Conservation (phyloP, 78 protist species). For the Dictyostelium firmibasis region DNA sequence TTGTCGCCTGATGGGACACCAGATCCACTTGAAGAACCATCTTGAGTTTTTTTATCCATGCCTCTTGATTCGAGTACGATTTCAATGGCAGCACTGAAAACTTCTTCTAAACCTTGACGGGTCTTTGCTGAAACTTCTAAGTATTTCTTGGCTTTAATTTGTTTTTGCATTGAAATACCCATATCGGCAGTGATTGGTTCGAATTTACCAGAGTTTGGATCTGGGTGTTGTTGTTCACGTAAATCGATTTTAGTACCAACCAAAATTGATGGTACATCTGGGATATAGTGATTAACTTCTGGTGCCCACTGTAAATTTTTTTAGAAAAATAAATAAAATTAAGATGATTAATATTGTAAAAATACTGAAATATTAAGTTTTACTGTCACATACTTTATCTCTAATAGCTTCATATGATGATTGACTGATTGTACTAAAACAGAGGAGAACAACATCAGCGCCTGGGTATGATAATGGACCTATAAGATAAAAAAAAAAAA, state of each 20-base stretch:
- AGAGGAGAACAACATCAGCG: conserved; percentile 95
- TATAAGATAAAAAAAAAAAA: conserved; percentile 89
- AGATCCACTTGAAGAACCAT: conserved; percentile 5
- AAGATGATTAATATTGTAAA: neutral
- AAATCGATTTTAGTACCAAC: conserved; percentile 85
- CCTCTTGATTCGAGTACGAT: conserved; percentile 47
- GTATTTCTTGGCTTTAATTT: conserved; percentile 76
- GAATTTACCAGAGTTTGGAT: conserved; percentile 81
- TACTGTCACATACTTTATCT: conserved; percentile 34
- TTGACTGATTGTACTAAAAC: conserved; percentile 89
- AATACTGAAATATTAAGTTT: neutral
- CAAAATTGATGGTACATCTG: conserved; percentile 73
- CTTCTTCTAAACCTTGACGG: conserved; percentile 80
- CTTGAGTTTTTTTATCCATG: conserved; percentile 41
- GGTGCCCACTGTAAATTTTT: conserved; percentile 76
- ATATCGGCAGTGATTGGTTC: conserved; percentile 83
- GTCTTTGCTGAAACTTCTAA: conserved; percentile 80
- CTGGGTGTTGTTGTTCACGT: conserved; percentile 80
- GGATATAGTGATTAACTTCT: conserved; percentile 82
- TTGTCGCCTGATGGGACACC: conserved; percentile 9
- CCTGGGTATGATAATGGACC: conserved; percentile 96
- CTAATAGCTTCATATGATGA: conserved; percentile 91
- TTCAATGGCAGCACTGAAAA: conserved; percentile 80
- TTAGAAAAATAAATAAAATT: neutral
- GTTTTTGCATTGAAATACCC: conserved; percentile 77